Conservation (phyloP, 495 filamentous ascomycete genomes). For the Penicillium paxilli region DNA sequence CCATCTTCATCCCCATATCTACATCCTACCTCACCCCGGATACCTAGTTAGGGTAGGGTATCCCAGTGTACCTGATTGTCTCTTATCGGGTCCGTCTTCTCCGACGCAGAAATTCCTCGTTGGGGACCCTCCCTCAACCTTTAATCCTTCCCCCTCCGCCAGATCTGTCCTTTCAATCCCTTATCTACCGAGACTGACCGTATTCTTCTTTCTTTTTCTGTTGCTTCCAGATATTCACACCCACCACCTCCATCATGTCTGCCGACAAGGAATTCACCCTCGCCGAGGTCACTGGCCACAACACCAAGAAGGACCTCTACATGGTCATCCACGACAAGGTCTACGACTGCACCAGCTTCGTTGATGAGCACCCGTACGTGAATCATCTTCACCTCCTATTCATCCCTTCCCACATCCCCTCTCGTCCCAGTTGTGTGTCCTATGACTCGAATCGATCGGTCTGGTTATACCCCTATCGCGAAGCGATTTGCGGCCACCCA, state of each 20-base stretch:
- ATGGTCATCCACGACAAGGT: constrained; percentile 94
- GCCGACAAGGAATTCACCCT: constrained; percentile 72
- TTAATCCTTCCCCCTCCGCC: not conserved
- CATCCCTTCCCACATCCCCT: too few relatives aligned
- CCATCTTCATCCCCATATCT: not conserved
- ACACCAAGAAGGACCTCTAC: constrained; percentile 93
- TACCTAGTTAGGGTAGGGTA: too few relatives aligned
- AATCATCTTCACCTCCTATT: not conserved
- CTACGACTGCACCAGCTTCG: constrained; percentile 84
- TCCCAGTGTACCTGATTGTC: not conserved
- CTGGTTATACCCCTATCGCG: constrained; percentile 8
- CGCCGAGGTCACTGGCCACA: constrained; percentile 82
- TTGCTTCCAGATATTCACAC: not conserved
- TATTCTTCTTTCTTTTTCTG: not conserved
- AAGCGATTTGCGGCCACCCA: not conserved
- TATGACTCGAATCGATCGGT: not conserved
- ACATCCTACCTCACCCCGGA: not conserved
- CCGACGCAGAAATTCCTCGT: not conserved
- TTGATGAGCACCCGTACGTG: constrained; percentile 99
- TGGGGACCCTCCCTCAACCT: not conserved
- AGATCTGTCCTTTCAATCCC: not conserved
- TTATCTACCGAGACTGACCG: not conserved
- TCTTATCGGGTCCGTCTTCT: not conserved
- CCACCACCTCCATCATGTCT: constrained; percentile 64
- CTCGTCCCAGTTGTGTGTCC: not conserved